Evolutionary conservation across 2,329 filamentous ascomycete genomes (phyloP), one percentile per base, ranked within the genome.

Genomic region (Trichoderma sp.): DNA sequence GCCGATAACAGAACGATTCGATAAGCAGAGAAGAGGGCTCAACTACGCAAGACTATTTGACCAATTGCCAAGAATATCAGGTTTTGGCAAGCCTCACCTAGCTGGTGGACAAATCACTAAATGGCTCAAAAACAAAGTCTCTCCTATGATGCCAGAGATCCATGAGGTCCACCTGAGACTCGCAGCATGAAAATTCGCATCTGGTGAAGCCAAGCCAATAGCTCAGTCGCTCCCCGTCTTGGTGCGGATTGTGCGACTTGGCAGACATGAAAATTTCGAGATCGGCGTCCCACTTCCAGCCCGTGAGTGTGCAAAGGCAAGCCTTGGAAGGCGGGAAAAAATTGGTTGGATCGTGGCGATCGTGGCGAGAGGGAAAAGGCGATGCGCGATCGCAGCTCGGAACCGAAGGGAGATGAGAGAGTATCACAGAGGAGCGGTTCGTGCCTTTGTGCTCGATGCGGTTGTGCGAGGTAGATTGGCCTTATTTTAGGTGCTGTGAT

Each of bases 341-440:
- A n/a, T 52, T 67, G 64, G 43, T 29, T 59, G 55, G 64, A 67
- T 67, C 64, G 64, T 29, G 29, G 40, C 43, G 55, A 37, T 66
- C 52, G 31, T 43, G 16, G 37, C 53, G 52, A 58, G 27, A 65
- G 8, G 53, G 27, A 29, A 24, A 21, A 55, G 8, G 33, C 21
- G 29, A 37, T 11, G 33, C 21, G 61, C 52, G 16, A 64, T 64
- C 62, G 55, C 31, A 37, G 55, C 29, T 33, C 29, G 29, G 53
- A 33, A 40, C 1, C 8, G 24, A 27, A 35, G n/a, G 37, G 21
- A 43, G 40, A 43, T 43, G 40, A 43, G 19, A n/a, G 40, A 19
- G 40, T 56, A 64, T 43, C 40, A 43, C 35, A 11, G 49, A 49
- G 21, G 24, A 64, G 52, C 8, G 19, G 61, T 21, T 64, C 53